phyloP scores from a whole-genome alignment of 2,329 filamentous ascomycete species.

The Neopestalotiopsis sp. region DNA sequence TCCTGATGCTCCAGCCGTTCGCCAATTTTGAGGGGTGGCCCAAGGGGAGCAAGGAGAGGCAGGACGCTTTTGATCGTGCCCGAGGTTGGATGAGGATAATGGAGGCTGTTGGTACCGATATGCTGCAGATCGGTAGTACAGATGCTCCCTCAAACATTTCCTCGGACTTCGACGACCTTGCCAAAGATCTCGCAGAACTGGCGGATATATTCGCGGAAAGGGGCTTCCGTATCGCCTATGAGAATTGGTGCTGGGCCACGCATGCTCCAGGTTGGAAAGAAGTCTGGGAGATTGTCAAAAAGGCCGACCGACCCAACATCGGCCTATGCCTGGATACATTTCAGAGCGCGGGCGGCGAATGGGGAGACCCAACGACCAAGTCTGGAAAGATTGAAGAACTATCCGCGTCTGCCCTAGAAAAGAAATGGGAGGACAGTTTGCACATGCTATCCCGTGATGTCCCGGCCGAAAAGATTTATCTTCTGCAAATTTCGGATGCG shows the following conservation, averaged over 20 bases:
- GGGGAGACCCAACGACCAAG: slow-evolving; percentile 70
- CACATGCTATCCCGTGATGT: slow-evolving; percentile 60
- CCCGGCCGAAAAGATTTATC: slow-evolving; percentile 72
- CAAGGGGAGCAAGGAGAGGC: slow-evolving; percentile 58
- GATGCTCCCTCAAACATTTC: slow-evolving; percentile 62
- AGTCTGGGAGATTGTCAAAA: slow-evolving; percentile 70
- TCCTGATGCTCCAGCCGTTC: slow-evolving; percentile 79
- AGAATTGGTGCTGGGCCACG: slow-evolving; percentile 85
- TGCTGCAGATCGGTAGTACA: slow-evolving; percentile 71
- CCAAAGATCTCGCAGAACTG: slow-evolving; percentile 66
- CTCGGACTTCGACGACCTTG: slow-evolving; percentile 53
- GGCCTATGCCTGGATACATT: slow-evolving; percentile 81
- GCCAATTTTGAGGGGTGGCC: slow-evolving; percentile 79
- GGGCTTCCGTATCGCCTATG: slow-evolving; percentile 70
- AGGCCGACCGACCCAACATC: slow-evolving; percentile 67
- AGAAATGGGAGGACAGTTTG: slow-evolving; percentile 58
- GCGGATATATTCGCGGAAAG: slow-evolving; percentile 64
- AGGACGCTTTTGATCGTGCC: slow-evolving; percentile 67
- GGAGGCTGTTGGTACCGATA: slow-evolving; percentile 70
- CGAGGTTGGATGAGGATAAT: slow-evolving; percentile 74
- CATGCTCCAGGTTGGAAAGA: slow-evolving; percentile 71
- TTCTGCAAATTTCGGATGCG: slow-evolving; percentile 77
- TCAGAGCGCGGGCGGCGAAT: slow-evolving; percentile 75
- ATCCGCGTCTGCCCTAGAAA: slow-evolving; percentile 48
- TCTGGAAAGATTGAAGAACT: slow-evolving; percentile 60